These are phyloP conservation scores for Nemania diffusa DNA, from an alignment of 2,329 filamentous ascomycete species.

Conservation along the genomic window DNA sequence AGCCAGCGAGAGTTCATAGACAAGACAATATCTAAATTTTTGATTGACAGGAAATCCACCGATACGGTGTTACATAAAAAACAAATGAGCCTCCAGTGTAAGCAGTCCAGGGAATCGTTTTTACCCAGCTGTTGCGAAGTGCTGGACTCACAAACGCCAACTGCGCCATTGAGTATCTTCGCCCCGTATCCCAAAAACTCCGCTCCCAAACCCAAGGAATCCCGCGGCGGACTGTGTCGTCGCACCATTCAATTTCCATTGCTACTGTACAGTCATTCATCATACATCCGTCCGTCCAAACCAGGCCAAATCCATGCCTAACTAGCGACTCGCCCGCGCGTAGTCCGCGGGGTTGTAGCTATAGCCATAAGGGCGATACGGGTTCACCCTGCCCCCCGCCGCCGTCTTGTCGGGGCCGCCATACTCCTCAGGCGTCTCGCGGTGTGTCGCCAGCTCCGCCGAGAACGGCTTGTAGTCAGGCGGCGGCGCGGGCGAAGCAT, in stretches of 20 bases:
- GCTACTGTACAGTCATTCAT: constrained; percentile 24
- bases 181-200: neutral
- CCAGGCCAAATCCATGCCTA: neutral
- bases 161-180: constrained; percentile 23
- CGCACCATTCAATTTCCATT: neutral
- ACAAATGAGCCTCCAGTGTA: neutral
- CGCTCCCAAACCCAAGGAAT: neutral
- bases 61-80: neutral
- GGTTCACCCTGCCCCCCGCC: neutral
- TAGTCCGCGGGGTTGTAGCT: constrained; percentile 56
- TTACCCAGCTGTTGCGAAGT: constrained; percentile 2
- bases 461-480: constrained; percentile 56
- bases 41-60: neutral
- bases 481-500: constrained; percentile 54
- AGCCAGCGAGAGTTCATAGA: no score
- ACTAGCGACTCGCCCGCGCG: constrained; percentile 41
- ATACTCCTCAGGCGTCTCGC: constrained; percentile 61
- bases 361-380: constrained; percentile 41
- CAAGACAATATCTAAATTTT: no score
- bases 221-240: neutral
- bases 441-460: constrained; percentile 59
- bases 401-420: neutral
- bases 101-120: neutral
- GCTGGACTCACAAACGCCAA: constrained; percentile 13
- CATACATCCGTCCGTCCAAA: constrained; percentile 3